phyloP scores from a whole-genome alignment of 2,329 filamentous ascomycete genomes.

The Hymenoscyphus fructigenus region DNA sequence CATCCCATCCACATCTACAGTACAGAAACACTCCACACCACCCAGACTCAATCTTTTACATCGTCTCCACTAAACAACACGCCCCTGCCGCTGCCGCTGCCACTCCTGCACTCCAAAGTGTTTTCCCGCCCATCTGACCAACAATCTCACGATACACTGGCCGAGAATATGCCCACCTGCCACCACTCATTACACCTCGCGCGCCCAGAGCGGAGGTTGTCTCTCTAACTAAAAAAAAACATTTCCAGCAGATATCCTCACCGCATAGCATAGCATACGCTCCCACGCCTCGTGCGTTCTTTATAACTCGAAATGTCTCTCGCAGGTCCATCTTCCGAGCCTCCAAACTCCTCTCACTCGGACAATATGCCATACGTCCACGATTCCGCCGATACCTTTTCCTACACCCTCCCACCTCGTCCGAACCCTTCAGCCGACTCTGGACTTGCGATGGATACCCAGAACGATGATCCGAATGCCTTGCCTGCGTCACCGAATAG shows the following conservation, averaged over 20 bases:
- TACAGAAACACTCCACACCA: not conserved
- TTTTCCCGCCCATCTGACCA: constrained; percentile 21
- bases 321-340: constrained; percentile 6
- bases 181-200: constrained; percentile 19
- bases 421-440: constrained; percentile 35
- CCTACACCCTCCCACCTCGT: constrained; percentile 31
- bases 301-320: constrained; percentile 22
- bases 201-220: constrained; percentile 27
- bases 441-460: constrained; percentile 28
- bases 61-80: not conserved
- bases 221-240: constrained; percentile 12
- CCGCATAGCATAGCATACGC: not conserved
- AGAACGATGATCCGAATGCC: constrained; percentile 30
- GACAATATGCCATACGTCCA: constrained; percentile 30
- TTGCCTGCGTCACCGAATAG: constrained; percentile 38
- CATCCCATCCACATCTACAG: not conserved
- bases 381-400: constrained; percentile 31
- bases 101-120: not conserved
- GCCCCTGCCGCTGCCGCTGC: not conserved
- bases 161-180: constrained; percentile 34
- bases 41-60: not conserved
- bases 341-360: not conserved
- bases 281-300: not conserved
- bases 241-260: constrained; percentile 1
- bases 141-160: constrained; percentile 17